Conservation (phyloP, 192 early-diverging fungal genomes). For the Backusella tuberculispora region DNA sequence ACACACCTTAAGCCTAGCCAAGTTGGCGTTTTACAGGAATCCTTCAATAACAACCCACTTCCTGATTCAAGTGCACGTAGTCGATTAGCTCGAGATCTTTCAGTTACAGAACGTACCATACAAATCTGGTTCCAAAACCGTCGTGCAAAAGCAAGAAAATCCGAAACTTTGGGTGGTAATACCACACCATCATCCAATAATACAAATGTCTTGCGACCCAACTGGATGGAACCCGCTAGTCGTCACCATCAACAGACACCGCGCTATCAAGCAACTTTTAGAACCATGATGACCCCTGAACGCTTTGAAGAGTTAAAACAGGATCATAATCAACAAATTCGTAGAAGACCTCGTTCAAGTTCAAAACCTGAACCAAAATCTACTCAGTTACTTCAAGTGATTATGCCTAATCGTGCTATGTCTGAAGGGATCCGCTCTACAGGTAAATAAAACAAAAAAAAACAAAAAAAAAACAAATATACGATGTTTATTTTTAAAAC, state of each 20-base stretch:
- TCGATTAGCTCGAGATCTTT: conserved; percentile 62
- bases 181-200: too few relatives aligned
- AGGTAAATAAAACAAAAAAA: not conserved
- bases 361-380: conserved; percentile 29
- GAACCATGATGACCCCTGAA: conserved; percentile 35
- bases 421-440: conserved; percentile 15
- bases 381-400: not conserved
- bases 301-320: conserved; percentile 56
- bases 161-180: conserved; percentile 20
- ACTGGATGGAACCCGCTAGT: not conserved
- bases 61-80: conserved; percentile 67
- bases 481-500: too few relatives aligned
- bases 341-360: conserved; percentile 28
- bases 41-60: conserved; percentile 68
- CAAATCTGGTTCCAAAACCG: conserved; percentile 90
- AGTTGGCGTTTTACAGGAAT: conserved; percentile 64
- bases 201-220: not conserved
- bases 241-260: not conserved
- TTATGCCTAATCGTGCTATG: conserved; percentile 5
- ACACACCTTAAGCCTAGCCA: conserved; percentile 66
- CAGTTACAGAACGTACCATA: conserved; percentile 70
- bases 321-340: conserved; percentile 9
- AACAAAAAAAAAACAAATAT: not conserved
- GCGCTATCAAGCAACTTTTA: conserved; percentile 29
- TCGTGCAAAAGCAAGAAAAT: conserved; percentile 74